Percentiles rank a stretch among this genome's conserved stretches.
Evolutionary conservation across 805 yeast species (phyloP).

Genomic region (Phaffomyces thermotolerans): DNA sequence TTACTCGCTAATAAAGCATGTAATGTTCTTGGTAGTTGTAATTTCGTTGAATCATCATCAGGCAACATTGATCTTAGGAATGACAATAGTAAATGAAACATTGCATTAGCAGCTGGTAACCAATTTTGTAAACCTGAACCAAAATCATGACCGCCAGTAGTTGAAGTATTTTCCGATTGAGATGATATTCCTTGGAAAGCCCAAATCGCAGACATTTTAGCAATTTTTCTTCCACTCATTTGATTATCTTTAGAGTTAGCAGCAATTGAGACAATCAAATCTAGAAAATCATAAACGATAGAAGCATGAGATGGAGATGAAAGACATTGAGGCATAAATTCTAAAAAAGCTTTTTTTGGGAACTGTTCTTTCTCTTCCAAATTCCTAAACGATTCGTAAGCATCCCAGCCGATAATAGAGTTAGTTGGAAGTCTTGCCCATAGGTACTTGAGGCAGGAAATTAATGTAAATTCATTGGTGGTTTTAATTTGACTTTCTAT

Average conservation of each 20-base stretch:
- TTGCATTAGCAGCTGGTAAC: constrained; percentile 79
- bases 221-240: constrained; percentile 70
- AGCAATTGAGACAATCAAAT: constrained; percentile 67
- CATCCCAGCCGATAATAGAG: constrained; percentile 81
- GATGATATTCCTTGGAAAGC: constrained; percentile 52
- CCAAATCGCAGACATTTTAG: constrained; percentile 83
- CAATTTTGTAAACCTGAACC: constrained; percentile 68
- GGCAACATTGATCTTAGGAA: constrained; percentile 76
- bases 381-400: constrained; percentile 61
- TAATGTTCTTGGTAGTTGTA: constrained; percentile 57
- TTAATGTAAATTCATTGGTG: constrained; percentile 63
- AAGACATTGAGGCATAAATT: constrained; percentile 78
- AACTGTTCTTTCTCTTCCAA: constrained; percentile 58
- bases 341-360: constrained; percentile 68
- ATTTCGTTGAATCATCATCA: constrained; percentile 45
- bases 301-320: constrained; percentile 84
- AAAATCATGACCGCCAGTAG: constrained; percentile 33
- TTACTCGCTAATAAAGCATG: constrained; percentile 58
- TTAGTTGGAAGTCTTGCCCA: constrained; percentile 82
- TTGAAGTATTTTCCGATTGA: not conserved
- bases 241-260: constrained; percentile 74
- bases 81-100: constrained; percentile 71
- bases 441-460: constrained; percentile 69
- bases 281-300: constrained; percentile 81
- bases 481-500: constrained; percentile 38